A percentile compares a stretch with the other conserved stretches of the same genome.
These are phyloP conservation scores for Sindora glabra DNA, from an alignment of 306 rosid species.

Conservation along the genomic window DNA sequence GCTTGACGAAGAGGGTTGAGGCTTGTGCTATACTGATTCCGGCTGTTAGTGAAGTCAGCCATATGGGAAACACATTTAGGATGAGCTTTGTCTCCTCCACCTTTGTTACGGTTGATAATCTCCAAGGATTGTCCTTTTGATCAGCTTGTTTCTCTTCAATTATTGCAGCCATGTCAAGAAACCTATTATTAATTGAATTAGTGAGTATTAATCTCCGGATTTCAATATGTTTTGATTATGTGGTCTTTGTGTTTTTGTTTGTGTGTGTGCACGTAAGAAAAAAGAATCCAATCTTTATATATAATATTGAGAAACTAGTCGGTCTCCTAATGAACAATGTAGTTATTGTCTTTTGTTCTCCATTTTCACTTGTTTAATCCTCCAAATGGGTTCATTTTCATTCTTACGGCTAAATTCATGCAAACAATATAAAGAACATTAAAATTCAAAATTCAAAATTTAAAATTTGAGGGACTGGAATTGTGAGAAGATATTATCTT, in stretches of 20 bases:
- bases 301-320: too few relatives aligned
- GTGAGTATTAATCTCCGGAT: background rate
- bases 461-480: too few relatives aligned
- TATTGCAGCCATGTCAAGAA: constrained; percentile 55
- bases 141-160: constrained; percentile 26
- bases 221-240: too few relatives aligned
- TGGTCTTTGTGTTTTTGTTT: too few relatives aligned
- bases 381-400: too few relatives aligned
- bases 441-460: too few relatives aligned
- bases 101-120: constrained; percentile 36
- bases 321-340: too few relatives aligned
- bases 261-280: too few relatives aligned
- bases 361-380: too few relatives aligned
- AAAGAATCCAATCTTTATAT: too few relatives aligned
- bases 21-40: constrained; percentile 32
- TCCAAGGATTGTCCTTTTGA: constrained; percentile 34
- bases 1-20: constrained; percentile 39
- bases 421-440: background rate
- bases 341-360: too few relatives aligned
- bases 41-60: constrained; percentile 31
- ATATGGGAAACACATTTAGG: constrained; percentile 32
- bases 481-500: too few relatives aligned
- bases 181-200: constrained; percentile 21
- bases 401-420: background rate
- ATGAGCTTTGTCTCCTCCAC: constrained; percentile 49